Evolutionary conservation across 192 early-diverging fungal species (phyloP).

Genomic region (Backusella australiensis): DNA sequence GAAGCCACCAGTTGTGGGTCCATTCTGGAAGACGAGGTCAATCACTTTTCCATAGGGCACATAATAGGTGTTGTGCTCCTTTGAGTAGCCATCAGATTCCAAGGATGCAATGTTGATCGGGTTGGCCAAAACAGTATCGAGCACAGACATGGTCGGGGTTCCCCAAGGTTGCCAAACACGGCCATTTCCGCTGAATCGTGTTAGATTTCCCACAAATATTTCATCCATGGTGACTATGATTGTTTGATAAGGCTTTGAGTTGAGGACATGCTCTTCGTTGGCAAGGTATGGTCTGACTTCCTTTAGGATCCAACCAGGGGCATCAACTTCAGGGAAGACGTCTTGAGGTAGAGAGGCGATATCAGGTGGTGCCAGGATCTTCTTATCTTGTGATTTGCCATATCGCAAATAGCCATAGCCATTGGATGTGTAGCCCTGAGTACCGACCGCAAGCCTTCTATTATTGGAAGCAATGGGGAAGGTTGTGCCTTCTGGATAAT

Average conservation of each 20-base stretch:
- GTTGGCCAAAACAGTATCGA: background rate
- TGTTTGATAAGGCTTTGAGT: background rate
- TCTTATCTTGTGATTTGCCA: background rate
- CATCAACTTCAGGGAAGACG: background rate
- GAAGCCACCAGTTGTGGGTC: background rate
- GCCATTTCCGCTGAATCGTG: slow-evolving; percentile 3
- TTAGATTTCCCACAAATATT: background rate
- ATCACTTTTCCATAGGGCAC: background rate
- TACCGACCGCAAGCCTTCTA: background rate
- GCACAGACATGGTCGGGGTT: background rate
- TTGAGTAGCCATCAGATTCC: background rate
- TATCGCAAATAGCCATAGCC: slow-evolving; percentile 23
- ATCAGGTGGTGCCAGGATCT: background rate
- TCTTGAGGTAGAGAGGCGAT: background rate
- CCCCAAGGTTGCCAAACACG: background rate
- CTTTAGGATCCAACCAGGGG: background rate
- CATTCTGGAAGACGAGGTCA: slow-evolving; percentile 28
- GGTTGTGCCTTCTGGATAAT: slow-evolving; percentile 13
- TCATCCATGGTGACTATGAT: background rate
- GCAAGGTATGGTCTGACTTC: background rate
- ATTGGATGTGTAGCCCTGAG: slow-evolving; percentile 9
- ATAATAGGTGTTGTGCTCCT: slow-evolving; percentile 6
- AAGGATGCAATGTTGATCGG: background rate
- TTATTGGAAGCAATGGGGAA: slow-evolving; percentile 2
- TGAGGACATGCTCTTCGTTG: background rate